Base-by-base conservation (phyloP, 2,329 filamentous ascomycete species). In the Neocatenulostroma microsporum region DNA sequence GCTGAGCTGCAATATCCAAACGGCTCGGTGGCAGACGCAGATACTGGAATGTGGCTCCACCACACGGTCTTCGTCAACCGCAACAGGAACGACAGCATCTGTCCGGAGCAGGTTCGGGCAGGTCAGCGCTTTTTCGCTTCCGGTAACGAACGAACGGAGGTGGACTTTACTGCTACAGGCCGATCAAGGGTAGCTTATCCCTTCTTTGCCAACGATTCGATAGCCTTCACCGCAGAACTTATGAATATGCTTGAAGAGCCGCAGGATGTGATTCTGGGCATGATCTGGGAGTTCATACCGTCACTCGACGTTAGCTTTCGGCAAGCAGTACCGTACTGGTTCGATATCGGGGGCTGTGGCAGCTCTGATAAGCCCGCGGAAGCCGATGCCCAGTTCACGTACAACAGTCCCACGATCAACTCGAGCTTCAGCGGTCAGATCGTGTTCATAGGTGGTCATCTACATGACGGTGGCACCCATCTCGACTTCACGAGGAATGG, bases 41-140 rank as follows among this genome's bases (percentile, higher is more conserved):
- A 19, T 12, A 37, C 36, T n/a, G 23, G 23, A 19, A 31, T 37
- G 27, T 37, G 36, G 36, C 19, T 37, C 18, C 36, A 37, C 13
- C 36, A 37, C 21, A 24, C 28, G 6, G 36, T 37, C 15, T 37
- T 37, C 21, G n/a, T 26, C 9, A 37, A 37, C 29, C 19, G 20
- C 12, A 23, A 5, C 15, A 7, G 29, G 12, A 32, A 24, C 9
- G 27, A 31, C 36, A 32, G 13, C 28, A 23, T 33, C 9, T 37
- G 36, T 19, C 13, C 34, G 8, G 10, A 8, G 9, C 5, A 10
- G 7, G 20, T 28, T 14, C 23, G 9, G n/a, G 14, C 8, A 3
- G 21, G 5, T 11, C 34, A 37, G 18, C 34, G 34, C 3, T 37
- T 37, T 27, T 37, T 37, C 27, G 34, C 34, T 11, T 37, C 34